A percentile compares a stretch with the other conserved stretches of the same genome.
Conservation (phyloP, 257 asterid species). For the Lavandula angustifolia region DNA sequence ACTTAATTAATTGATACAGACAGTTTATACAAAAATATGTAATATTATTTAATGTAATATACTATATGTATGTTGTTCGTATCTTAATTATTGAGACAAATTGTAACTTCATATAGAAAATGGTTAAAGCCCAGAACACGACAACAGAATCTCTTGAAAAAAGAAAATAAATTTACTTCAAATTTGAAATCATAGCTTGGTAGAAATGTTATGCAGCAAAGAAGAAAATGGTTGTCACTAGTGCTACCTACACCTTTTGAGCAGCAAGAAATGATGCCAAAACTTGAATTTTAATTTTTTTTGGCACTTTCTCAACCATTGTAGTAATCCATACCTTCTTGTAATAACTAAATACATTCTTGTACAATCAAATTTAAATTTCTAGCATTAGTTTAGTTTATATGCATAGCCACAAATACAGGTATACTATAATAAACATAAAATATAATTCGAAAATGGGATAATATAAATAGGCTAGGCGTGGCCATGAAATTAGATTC, state of each 20-base stretch:
- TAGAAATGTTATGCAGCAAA: constrained; percentile 29
- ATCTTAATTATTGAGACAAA: too few species aligned
- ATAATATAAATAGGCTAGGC: constrained; percentile 35
- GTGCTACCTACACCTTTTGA: constrained; percentile 42
- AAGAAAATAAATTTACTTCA: constrained; percentile 13
- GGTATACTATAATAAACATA: too few species aligned
- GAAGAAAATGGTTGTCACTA: constrained; percentile 29
- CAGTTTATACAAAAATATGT: too few species aligned
- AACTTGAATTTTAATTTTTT: constrained; percentile 22
- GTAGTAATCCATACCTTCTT: too few species aligned
- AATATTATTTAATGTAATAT: too few species aligned
- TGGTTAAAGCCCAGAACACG: too few species aligned
- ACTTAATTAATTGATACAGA: too few species aligned
- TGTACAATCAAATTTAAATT: constrained; percentile 11
- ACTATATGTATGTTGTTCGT: too few species aligned
- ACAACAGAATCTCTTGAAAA: background rate
- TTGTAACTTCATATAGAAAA: too few species aligned
- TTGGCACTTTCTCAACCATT: background rate
- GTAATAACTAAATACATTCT: too few species aligned
- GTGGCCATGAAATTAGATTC: constrained; percentile 53
- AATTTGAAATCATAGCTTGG: constrained; percentile 36
- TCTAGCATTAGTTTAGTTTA: too few species aligned
- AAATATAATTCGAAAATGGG: background rate
- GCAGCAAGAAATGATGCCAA: constrained; percentile 44
- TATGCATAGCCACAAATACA: too few species aligned